Evolutionary conservation across 2,329 filamentous ascomycete species (phyloP).

Genomic region (Scleromitrula shiraiana): DNA sequence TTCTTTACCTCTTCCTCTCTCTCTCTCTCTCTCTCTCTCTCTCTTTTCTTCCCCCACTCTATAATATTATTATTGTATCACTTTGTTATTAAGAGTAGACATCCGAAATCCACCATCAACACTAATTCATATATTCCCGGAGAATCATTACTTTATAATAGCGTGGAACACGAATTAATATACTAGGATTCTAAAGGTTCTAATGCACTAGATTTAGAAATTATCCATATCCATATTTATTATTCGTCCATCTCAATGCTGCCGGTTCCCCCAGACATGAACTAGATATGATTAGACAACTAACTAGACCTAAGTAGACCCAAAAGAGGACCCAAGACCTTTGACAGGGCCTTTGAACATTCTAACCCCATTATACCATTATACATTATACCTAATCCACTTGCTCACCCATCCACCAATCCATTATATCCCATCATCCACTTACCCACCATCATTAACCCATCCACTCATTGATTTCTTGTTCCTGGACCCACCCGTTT

Average conservation of each 20-base stretch:
- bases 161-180: constrained; percentile 12
- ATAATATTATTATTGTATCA: no score
- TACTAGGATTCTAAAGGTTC: background rate
- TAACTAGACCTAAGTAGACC: no score
- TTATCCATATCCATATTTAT: background rate
- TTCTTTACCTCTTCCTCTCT: no score
- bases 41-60: no score
- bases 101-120: background rate
- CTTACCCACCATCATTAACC: no score
- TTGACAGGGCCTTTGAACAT: background rate
- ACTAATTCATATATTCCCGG: constrained; percentile 1
- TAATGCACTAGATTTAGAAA: constrained; percentile 17
- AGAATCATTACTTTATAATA: constrained; percentile 8
- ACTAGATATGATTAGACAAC: constrained; percentile 8
- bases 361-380: no score
- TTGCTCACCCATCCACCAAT: background rate
- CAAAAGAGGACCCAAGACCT: no score
- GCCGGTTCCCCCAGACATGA: constrained; percentile 22
- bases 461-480: constrained; percentile 14
- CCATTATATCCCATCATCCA: constrained; percentile 6
- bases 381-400: background rate
- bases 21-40: no score
- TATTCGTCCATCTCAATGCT: constrained; percentile 19
- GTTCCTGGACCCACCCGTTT: constrained; percentile 23
- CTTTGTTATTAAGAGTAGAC: no score